phyloP scores from a whole-genome alignment of 2,329 filamentous ascomycete genomes.

The Fusarium sp. region DNA sequence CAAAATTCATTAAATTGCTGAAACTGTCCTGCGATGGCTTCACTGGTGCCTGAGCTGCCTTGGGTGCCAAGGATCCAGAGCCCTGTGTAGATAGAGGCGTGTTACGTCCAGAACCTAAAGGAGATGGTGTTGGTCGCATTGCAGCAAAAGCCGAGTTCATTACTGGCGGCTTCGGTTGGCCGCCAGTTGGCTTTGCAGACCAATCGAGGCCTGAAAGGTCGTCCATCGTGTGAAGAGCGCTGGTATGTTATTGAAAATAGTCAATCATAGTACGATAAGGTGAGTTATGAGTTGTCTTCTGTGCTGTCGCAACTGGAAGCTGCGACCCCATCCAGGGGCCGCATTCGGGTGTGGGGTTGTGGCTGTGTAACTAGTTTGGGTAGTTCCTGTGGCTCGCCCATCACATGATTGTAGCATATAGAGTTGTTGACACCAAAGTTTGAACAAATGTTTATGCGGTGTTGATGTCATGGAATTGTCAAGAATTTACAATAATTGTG shows the following conservation, averaged over 20 bases:
- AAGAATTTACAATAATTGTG: neutral
- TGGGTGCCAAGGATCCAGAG: conserved; percentile 58
- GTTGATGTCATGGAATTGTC: neutral
- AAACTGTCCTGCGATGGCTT: conserved; percentile 78
- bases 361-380: conserved; percentile 27
- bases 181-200: conserved; percentile 58
- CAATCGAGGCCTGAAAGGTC: conserved; percentile 71
- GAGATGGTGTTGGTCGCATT: conserved; percentile 67
- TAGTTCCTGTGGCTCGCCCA: conserved; percentile 25
- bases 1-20: conserved; percentile 76
- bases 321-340: conserved; percentile 40
- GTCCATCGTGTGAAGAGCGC: conserved; percentile 61
- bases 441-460: neutral
- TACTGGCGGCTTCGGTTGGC: conserved; percentile 53
- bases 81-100: conserved; percentile 66
- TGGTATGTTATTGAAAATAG: conserved; percentile 38
- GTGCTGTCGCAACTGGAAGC: conserved; percentile 39
- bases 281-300: conserved; percentile 23
- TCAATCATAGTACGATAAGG: conserved; percentile 43
- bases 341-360: conserved; percentile 42
- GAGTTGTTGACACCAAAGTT: neutral
- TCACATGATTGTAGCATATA: conserved; percentile 24
- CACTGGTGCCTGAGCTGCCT: conserved; percentile 53
- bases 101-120: conserved; percentile 65
- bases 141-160: conserved; percentile 61